A percentile compares a stretch with the other conserved stretches of the same genome.
phyloP scores from a whole-genome alignment of 2,329 filamentous ascomycete species.

The Magnaporthiopsis rhizophila region DNA sequence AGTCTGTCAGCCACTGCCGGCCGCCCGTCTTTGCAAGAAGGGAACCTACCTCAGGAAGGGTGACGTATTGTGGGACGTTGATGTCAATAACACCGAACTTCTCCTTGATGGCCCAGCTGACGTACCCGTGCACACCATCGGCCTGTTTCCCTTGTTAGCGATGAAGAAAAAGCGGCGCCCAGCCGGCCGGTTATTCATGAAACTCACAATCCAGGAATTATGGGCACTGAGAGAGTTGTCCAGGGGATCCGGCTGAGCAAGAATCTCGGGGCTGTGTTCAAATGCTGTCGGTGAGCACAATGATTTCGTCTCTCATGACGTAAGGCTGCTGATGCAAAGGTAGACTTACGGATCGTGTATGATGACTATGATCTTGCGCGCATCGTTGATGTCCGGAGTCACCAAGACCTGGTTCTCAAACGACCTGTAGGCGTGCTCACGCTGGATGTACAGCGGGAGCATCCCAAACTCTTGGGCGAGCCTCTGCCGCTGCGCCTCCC shows the following conservation, averaged over 20 bases:
- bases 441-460: conserved; percentile 71
- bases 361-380: conserved; percentile 68
- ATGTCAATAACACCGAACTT: conserved; percentile 83
- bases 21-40: too few species aligned
- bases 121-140: conserved; percentile 72
- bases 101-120: conserved; percentile 73
- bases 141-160: conserved; percentile 42
- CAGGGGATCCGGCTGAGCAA: conserved; percentile 58
- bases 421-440: conserved; percentile 61
- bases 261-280: conserved; percentile 54
- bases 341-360: conserved; percentile 76
- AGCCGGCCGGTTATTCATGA: too few species aligned
- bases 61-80: conserved; percentile 76
- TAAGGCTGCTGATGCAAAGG: conserved; percentile 13
- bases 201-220: conserved; percentile 77
- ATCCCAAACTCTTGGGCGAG: conserved; percentile 69
- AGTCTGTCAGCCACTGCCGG: neutral
- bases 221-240: conserved; percentile 71
- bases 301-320: too few species aligned
- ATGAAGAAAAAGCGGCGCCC: neutral
- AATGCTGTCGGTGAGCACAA: neutral
- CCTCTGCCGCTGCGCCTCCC: conserved; percentile 64
- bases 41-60: conserved; percentile 45
- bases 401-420: conserved; percentile 84
- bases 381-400: conserved; percentile 60